Evolutionary conservation across 345 rosid genomes (phyloP).

Genomic region (Arabis alpina): DNA sequence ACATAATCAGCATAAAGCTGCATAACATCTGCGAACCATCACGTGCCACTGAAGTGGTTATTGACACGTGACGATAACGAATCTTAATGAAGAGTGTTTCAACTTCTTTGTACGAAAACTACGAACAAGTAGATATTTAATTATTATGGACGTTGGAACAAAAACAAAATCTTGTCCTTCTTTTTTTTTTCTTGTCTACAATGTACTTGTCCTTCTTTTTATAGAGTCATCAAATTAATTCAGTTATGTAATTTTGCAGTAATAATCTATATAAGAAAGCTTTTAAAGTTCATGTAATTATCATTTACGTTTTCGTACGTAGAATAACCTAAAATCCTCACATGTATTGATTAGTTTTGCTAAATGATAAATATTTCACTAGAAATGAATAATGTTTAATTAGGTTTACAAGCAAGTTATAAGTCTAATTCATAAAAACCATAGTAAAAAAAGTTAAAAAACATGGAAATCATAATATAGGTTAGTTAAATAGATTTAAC

Average conservation of each 20-base stretch:
- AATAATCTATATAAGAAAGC: neutral
- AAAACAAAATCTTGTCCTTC: neutral
- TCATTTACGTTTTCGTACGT: too few relatives aligned
- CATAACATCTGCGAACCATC: conserved; percentile 6
- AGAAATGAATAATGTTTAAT: too few relatives aligned
- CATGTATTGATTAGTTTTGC: too few relatives aligned
- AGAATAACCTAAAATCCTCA: too few relatives aligned
- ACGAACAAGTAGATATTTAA: conserved; percentile 4
- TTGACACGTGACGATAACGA: neutral
- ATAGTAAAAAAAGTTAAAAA: too few relatives aligned
- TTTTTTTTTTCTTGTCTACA: neutral
- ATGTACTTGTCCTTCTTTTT: neutral
- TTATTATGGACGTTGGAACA: neutral
- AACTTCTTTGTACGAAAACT: conserved; percentile 1
- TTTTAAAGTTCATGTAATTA: neutral
- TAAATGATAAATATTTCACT: too few relatives aligned
- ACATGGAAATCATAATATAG: too few relatives aligned
- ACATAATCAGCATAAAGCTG: conserved; percentile 21
- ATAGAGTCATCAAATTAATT: neutral
- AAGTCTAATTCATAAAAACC: too few relatives aligned
- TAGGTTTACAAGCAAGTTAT: too few relatives aligned
- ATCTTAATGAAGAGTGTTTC: neutral
- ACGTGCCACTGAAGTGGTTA: conserved; percentile 9
- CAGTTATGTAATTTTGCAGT: too few relatives aligned
- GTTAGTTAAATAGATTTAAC: too few relatives aligned